phyloP scores from a whole-genome alignment of 208 protist genomes.

The Acanthamoeba rhysodes region DNA sequence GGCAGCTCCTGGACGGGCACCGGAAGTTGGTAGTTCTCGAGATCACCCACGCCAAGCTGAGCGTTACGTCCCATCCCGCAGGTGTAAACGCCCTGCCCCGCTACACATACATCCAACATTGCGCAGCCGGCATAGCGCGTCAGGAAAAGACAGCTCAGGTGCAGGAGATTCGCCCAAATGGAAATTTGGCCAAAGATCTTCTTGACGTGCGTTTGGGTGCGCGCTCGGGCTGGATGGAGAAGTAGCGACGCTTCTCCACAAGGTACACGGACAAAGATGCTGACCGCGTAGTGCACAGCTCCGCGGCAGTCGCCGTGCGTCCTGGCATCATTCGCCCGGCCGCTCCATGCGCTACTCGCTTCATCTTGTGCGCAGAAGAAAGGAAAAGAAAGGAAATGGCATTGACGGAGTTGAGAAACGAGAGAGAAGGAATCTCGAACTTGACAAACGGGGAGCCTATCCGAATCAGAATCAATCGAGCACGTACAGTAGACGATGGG shows the following conservation, averaged over 20 bases:
- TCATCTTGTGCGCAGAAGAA: not conserved
- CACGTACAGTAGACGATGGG: slow-evolving; percentile 3
- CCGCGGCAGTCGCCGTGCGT: not conserved
- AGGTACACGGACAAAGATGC: not conserved
- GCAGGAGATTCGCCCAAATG: not conserved
- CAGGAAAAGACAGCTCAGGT: not conserved
- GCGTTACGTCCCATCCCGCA: not conserved
- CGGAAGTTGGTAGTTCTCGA: not conserved
- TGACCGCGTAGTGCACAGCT: not conserved
- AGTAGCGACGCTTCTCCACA: not conserved
- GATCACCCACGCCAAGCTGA: slow-evolving; percentile 3
- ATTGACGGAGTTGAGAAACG: not conserved
- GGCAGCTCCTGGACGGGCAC: not conserved
- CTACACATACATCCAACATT: not conserved
- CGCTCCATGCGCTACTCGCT: not conserved
- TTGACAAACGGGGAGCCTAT: not conserved
- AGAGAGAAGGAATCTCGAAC: not conserved
- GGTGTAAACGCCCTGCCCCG: not conserved
- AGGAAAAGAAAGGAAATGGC: not conserved
- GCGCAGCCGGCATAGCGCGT: not conserved
- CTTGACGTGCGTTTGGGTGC: not conserved
- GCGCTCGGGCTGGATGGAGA: slow-evolving; percentile 16
- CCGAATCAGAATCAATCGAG: not conserved
- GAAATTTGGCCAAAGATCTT: too few relatives aligned
- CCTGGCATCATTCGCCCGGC: not conserved